Base-by-base conservation (phyloP, 768 basidiomycete species). In the Auriculariales sp. region DNA sequence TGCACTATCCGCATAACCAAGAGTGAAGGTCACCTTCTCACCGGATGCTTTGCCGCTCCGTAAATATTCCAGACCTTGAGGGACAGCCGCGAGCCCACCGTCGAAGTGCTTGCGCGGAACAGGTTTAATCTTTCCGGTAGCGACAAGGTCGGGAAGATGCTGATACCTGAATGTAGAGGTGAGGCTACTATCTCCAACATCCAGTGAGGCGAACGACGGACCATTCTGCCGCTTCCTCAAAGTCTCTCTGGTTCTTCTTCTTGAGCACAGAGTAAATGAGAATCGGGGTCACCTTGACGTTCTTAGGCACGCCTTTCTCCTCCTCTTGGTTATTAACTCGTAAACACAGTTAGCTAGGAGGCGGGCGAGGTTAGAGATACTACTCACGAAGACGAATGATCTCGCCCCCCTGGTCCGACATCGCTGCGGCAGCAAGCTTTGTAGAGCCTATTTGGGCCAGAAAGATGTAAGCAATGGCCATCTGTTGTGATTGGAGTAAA, bases 21-120 rank as follows among this genome's bases (percentile, higher is more conserved):
- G 12, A 5, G 39, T 44, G 19, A 44, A 44, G 4, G 19, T 24
- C 4, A 56, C 42, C 50, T 56, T 57, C 48, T 57, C 45, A 17
- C 49, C 55, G 49, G 52, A 53, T 35, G 44, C 52, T 48, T 57
- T 55, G 3, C 56, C 56, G 11, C 36, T 28, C 50, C 52, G 44
- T 50, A 51, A 32, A 30, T 53, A 57, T 19, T 48, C 44, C 24
- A 57, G 46, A 1, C 56, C 56, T 12, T 57, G 55, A 7, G 46
- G 52, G 12, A 55, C 44, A 17, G 47, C 47, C 5, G 39, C 47
- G 6, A 57, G 50, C 3, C 56, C 56, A 31, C 52, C 47, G n/a
- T 51, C 46, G 46, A 45, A 51, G 28, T 47, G 45, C 32, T 51
- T 51, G 19, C 39, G 39, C 17, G 39, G 39, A 10, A 44, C 39